Base-by-base conservation (phyloP, 805 yeast species). In the Deakozyma indianensis region DNA sequence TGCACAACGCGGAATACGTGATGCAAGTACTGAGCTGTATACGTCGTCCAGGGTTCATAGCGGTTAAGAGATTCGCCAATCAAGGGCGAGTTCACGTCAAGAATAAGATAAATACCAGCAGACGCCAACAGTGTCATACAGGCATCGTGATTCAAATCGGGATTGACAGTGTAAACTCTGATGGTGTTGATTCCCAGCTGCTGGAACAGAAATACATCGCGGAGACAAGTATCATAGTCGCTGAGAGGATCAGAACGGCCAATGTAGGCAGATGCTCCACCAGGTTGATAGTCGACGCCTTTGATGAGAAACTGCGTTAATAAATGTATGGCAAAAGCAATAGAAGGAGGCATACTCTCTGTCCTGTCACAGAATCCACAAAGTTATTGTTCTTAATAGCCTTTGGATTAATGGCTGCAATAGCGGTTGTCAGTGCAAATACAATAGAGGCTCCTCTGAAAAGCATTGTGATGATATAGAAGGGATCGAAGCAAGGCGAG, bases 241-340 rank as follows among this genome's bases (percentile, higher is more conserved):
- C 95, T 80, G 40, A 90, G 67, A 0, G 96, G 95, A 58, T 90
- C 97, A 43, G 58, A 41, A 48, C 51, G 41, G 49, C 66, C 22
- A 78, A 78, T 0, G 45, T 57, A 60, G 1, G 79, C 88, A 0
- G 95, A 79, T 0, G 95, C 80, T 0, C 96, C 97, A 7, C 96
- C 96, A 0, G 96, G 96, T 57, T 90, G 96, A 58, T 88, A 88
- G 61, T 90, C 97, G 1, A 90, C 83, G 18, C 97, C 97, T 61
- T 75, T 80, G 29, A 88, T 71, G 54, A 71, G 79, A 57, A 90
- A 88, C 77, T 78, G 53, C 7, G 38, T 32, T 32, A 25, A 14
- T 14, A 25, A 25, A 14, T 9, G 28, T 25, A 14, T 7, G 28
- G 28, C 14, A 9, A 9, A 25, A 25, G 14, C 14, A 25, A 25